A percentile compares a stretch with the other conserved stretches of the same genome.
phyloP scores from a whole-genome alignment of 768 basidiomycete species.

The Boletus huronensis region DNA sequence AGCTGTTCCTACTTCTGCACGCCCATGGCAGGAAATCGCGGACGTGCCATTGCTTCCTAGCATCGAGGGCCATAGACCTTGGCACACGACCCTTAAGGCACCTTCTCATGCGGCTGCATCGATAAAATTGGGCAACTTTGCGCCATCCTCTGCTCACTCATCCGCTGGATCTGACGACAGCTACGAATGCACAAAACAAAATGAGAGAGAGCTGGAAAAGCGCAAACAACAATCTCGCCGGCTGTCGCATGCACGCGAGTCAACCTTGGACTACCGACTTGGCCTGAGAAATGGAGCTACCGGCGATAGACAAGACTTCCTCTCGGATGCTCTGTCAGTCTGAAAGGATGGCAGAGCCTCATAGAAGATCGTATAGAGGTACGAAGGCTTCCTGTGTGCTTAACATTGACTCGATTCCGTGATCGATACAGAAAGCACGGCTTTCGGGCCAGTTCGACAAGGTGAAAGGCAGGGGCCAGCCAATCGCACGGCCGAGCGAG shows the following conservation, averaged over 20 bases:
- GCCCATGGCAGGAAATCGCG: conserved; percentile 20
- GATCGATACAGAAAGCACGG: conserved; percentile 50
- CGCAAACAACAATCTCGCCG: conserved; percentile 51
- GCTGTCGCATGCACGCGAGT: conserved; percentile 62
- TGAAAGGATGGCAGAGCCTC: conserved; percentile 74
- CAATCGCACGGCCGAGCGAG: conserved; percentile 40
- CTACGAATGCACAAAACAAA: conserved; percentile 39
- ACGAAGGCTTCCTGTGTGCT: conserved; percentile 6
- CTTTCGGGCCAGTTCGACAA: conserved; percentile 65
- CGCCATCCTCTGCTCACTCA: conserved; percentile 22
- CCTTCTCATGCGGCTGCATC: conserved; percentile 54
- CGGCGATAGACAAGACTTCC: not conserved
- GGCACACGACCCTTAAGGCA: conserved; percentile 64
- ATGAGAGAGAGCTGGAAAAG: conserved; percentile 50
- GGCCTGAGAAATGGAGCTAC: conserved; percentile 41
- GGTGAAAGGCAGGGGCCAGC: conserved; percentile 65
- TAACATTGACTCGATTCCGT: not conserved
- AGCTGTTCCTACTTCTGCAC: conserved; percentile 1
- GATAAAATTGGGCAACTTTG: conserved; percentile 50
- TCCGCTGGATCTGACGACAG: conserved; percentile 18
- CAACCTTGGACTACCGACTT: conserved; percentile 72
- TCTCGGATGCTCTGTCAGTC: conserved; percentile 49
- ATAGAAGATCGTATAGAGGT: conserved; percentile 83
- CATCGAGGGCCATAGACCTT: conserved; percentile 57
- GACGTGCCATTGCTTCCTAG: conserved; percentile 53